Base-by-base conservation (phyloP, 768 basidiomycete genomes). In the Pleurotus pulmonarius region DNA sequence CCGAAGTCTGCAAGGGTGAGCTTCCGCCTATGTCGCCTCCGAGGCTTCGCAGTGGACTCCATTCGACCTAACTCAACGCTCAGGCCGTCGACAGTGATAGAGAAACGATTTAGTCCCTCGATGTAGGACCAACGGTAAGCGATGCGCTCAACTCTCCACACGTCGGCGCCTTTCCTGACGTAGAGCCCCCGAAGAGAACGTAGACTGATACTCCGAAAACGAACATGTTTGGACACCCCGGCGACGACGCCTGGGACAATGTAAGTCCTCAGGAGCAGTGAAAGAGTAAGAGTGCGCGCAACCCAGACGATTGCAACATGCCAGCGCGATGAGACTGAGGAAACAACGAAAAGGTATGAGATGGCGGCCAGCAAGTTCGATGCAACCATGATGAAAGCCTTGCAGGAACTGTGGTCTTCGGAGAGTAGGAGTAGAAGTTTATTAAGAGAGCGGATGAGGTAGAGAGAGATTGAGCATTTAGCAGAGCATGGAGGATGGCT, bases 151-250 rank as follows among this genome's bases (percentile, higher is more conserved):
- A 87, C 75, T 26, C 76, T 79, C 71, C 81, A 81, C 24, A 77
- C 81, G 53, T 76, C 72, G 48, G 66, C 69, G 25, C 85, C 84
- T 26, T 73, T 74, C 46, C 82, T 78, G 58, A 89, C 78, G 68
- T 86, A 90, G 18, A 92, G 72, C 34, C 90, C 90, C 53, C 88
- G 85, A 58, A 92, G 83, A 16, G 90, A 92, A 54, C 87, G 81
- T 39, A 88, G 72, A 65, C 90, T 91, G 56, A 91, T 79, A 66
- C 86, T 90, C 40, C 84, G 81, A 34, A 90, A 77, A 26, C 85
- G 83, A 58, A 91, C 73, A 61, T 79, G 83, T 46, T 78, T 78
- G n/a, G 86, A 86, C 55, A 83, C 70, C 43, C 78, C 75, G 49
- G 78, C 73, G 29, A 91, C 75, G 45, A 86, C 66, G 70, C 81